A percentile compares a stretch with the other conserved stretches of the same genome.
These are phyloP conservation scores for Desmodesmus armatus DNA, from an alignment of 139 green algal genomes.

Conservation along the genomic window DNA sequence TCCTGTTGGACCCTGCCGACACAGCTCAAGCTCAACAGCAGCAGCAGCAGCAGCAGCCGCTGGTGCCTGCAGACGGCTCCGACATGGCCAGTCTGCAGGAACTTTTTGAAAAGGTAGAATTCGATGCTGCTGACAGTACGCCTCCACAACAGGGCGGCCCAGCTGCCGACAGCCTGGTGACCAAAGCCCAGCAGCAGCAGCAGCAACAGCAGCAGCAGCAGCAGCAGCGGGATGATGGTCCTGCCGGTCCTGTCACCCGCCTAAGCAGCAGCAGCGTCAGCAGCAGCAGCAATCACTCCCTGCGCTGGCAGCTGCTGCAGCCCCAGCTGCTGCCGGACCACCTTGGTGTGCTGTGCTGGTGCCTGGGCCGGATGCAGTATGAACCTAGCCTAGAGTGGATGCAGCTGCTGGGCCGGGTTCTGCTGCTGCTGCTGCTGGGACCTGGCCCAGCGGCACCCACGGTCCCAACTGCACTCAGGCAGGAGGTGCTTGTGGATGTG, in stretches of 20 bases:
- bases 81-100: background rate
- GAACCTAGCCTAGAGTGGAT: background rate
- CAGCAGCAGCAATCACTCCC: conserved; percentile 9
- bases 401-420: background rate
- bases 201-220: background rate
- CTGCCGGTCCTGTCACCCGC: no score
- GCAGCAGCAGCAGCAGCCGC: background rate
- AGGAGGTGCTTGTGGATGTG: conserved; percentile 13
- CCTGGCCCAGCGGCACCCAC: background rate
- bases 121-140: no score
- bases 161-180: no score
- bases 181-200: conserved; percentile 4
- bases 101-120: background rate
- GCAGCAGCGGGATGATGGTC: conserved; percentile 7
- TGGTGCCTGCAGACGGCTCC: background rate
- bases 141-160: no score
- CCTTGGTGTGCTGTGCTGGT: conserved; percentile 32
- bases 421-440: background rate
- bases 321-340: background rate
- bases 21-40: background rate
- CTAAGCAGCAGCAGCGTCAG: background rate
- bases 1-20: background rate
- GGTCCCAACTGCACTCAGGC: no score
- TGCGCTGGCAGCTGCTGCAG: conserved; percentile 9
- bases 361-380: background rate